These are phyloP conservation scores for Salvia miltiorrhiza DNA, from an alignment of 257 asterid species.

Conservation along the genomic window DNA sequence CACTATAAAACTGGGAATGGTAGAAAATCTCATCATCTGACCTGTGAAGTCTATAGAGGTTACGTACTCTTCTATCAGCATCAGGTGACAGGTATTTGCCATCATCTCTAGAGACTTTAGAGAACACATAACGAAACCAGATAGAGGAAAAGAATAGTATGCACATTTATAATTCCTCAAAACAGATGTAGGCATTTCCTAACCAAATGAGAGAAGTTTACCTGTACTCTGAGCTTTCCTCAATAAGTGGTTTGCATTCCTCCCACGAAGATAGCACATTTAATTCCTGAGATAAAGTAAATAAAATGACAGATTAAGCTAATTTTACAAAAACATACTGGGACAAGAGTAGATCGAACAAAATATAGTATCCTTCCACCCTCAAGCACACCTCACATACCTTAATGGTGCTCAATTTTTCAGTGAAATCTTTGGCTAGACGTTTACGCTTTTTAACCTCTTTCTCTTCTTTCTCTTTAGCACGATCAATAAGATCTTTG, in stretches of 20 bases:
- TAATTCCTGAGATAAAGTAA: conserved; percentile 53
- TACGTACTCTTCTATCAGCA: too few species aligned
- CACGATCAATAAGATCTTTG: conserved; percentile 85
- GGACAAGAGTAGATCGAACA: neutral
- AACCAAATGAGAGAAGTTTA: conserved; percentile 28
- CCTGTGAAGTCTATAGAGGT: too few species aligned
- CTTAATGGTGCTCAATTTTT: conserved; percentile 65
- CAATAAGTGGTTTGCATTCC: conserved; percentile 71
- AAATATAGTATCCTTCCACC: conserved; percentile 5
- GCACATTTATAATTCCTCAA: conserved; percentile 5
- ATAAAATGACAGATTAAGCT: neutral
- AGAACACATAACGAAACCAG: neutral
- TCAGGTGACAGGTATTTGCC: too few species aligned
- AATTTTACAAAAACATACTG: neutral
- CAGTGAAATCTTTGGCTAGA: conserved; percentile 77
- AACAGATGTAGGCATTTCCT: neutral
- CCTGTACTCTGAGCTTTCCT: conserved; percentile 91
- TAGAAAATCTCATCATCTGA: too few species aligned
- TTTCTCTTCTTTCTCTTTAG: conserved; percentile 96
- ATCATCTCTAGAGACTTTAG: too few species aligned
- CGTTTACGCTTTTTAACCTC: conserved; percentile 90
- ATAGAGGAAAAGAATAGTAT: conserved; percentile 4
- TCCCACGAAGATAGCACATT: conserved; percentile 77
- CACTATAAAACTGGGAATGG: too few species aligned
- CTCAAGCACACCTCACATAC: conserved; percentile 39